A percentile compares a stretch with the other conserved stretches of the same genome.
Conservation (phyloP, 495 filamentous ascomycete species). For the Penicillium herquei region DNA sequence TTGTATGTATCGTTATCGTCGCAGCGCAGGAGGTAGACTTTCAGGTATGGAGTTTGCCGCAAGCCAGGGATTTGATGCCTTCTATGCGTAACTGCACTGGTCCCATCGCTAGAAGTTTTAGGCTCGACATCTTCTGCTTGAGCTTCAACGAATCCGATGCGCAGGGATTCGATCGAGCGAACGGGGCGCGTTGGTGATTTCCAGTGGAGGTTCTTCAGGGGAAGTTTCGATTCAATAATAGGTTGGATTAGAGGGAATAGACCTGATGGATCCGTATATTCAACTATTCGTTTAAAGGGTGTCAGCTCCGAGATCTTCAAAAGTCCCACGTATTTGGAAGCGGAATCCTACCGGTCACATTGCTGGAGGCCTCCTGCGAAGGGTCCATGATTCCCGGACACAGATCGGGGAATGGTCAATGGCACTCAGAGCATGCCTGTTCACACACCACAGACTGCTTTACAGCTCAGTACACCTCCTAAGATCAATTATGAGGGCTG, state of each 20-base stretch:
- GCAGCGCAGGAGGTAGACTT: conserved; percentile 82
- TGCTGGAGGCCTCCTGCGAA: conserved; percentile 47
- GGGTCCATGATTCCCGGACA: conserved; percentile 45
- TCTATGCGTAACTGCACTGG: conserved; percentile 54
- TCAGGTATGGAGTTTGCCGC: conserved; percentile 90
- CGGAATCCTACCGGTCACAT: conserved; percentile 45
- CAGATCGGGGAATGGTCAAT: conserved; percentile 29
- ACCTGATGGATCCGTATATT: conserved; percentile 86
- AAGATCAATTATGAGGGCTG: conserved; percentile 4
- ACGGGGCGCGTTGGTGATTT: conserved; percentile 88
- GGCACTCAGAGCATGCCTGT: conserved; percentile 34
- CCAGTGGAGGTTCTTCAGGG: conserved; percentile 94
- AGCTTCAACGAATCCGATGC: conserved; percentile 76
- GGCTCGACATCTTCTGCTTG: conserved; percentile 32
- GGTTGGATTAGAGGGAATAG: conserved; percentile 79
- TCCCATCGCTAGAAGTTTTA: conserved; percentile 35
- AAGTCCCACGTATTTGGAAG: background rate
- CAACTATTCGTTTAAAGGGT: conserved; percentile 33
- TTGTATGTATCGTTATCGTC: conserved; percentile 96
- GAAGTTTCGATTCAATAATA: conserved; percentile 73
- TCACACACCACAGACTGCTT: conserved; percentile 7
- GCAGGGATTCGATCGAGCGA: conserved; percentile 87
- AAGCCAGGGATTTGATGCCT: conserved; percentile 95
- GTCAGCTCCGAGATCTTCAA: conserved; percentile 1
- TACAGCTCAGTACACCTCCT: background rate